A percentile compares a stretch with the other conserved stretches of the same genome.
Conservation (phyloP, 192 early-diverging fungal species). For the Coemansia sp. region DNA sequence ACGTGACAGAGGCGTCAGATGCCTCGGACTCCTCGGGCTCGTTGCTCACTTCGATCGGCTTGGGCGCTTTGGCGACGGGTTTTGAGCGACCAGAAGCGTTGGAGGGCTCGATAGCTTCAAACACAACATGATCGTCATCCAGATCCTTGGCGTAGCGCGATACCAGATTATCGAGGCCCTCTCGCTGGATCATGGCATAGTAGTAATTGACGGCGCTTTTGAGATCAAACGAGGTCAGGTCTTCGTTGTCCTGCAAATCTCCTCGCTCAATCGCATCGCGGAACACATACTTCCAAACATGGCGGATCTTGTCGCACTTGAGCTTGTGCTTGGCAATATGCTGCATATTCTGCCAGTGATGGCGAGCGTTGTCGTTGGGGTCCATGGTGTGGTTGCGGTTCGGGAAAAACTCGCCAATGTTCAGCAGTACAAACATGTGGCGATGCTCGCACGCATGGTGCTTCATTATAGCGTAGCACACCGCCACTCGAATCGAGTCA, state of each 20-base stretch:
- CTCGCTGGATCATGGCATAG: conserved; percentile 2
- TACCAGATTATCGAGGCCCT: conserved; percentile 11
- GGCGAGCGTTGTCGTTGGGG: conserved; percentile 15
- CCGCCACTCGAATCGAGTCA: conserved; percentile 6
- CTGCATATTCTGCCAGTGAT: conserved; percentile 11
- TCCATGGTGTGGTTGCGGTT: neutral
- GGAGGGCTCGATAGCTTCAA: neutral
- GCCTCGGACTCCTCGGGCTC: neutral
- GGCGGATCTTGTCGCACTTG: neutral
- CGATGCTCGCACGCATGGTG: conserved; percentile 24
- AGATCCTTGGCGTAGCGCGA: conserved; percentile 20
- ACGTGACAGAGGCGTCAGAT: neutral
- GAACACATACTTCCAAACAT: conserved; percentile 29
- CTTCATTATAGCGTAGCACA: conserved; percentile 17
- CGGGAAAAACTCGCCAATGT: conserved; percentile 16
- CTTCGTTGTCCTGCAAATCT: conserved; percentile 11
- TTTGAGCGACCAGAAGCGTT: neutral
- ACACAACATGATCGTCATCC: neutral
- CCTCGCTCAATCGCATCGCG: conserved; percentile 28
- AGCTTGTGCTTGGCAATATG: neutral
- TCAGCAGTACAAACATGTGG: conserved; percentile 15
- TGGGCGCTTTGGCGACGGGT: neutral
- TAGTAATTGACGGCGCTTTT: conserved; percentile 15
- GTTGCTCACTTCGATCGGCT: neutral
- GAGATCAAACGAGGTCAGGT: conserved; percentile 21